These are phyloP conservation scores for Citrus reticulata DNA, from an alignment of 345 rosid species.

Conservation along the genomic window DNA sequence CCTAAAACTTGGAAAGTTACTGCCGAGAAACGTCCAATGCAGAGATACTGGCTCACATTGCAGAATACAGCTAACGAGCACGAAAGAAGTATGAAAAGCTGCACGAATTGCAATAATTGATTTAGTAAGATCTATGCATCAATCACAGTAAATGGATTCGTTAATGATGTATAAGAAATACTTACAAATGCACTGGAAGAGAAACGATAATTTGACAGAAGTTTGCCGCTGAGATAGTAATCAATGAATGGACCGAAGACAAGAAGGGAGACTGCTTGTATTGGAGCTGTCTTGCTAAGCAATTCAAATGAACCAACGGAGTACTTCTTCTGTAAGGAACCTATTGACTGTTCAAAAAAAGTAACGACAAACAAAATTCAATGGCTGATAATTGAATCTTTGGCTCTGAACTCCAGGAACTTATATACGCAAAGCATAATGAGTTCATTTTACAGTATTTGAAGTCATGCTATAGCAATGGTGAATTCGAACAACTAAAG, in stretches of 20 bases:
- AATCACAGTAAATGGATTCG: not conserved
- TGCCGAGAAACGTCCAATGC: slow-evolving; percentile 50
- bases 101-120: slow-evolving; percentile 5
- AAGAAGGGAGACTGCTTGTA: slow-evolving; percentile 88
- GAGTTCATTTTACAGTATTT: no score
- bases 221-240: slow-evolving; percentile 57
- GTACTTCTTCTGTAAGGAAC: slow-evolving; percentile 88
- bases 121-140: not conserved
- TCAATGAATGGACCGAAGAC: slow-evolving; percentile 82
- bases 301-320: slow-evolving; percentile 91
- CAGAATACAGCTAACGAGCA: slow-evolving; percentile 46
- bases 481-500: not conserved
- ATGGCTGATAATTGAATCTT: not conserved
- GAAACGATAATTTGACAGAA: slow-evolving; percentile 56
- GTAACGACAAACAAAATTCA: slow-evolving; percentile 3
- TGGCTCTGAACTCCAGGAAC: not conserved
- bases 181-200: slow-evolving; percentile 73
- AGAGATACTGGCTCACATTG: slow-evolving; percentile 48
- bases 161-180: not conserved
- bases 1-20: slow-evolving; percentile 48
- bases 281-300: slow-evolving; percentile 93
- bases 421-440: no score
- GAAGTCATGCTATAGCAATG: not conserved
- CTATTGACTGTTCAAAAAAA: slow-evolving; percentile 59
- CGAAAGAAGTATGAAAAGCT: slow-evolving; percentile 38